Conservation (phyloP, 805 yeast genomes). For the Tetrapisispora arboricola region DNA sequence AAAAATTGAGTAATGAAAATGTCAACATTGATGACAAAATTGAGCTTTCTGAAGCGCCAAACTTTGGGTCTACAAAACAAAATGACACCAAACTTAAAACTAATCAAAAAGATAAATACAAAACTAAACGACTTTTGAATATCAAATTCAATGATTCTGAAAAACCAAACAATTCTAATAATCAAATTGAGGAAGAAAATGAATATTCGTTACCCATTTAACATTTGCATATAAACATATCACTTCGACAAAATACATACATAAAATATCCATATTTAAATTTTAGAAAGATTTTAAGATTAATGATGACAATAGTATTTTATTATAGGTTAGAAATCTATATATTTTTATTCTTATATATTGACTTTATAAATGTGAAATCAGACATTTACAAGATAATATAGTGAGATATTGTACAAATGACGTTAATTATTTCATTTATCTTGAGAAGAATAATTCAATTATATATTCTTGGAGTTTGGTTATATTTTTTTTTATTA, state of each 20-base stretch:
- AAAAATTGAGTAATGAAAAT: slow-evolving; percentile 7
- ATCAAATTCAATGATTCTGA: slow-evolving; percentile 4
- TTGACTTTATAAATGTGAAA: too few relatives aligned
- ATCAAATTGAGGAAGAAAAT: slow-evolving; percentile 5
- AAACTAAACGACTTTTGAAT: slow-evolving; percentile 6
- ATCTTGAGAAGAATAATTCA: not conserved
- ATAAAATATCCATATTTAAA: not conserved
- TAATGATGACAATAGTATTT: slow-evolving; percentile 2
- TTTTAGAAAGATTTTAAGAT: not conserved
- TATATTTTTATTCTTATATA: too few relatives aligned
- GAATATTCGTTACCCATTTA: slow-evolving; percentile 15
- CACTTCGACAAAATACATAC: not conserved
- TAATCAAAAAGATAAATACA: slow-evolving; percentile 2
- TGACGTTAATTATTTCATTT: not conserved
- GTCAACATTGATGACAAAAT: not conserved
- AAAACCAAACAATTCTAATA: not conserved
- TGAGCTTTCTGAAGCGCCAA: not conserved
- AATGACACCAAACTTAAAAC: not conserved
- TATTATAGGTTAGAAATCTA: slow-evolving; percentile 1
- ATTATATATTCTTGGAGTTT: not conserved
- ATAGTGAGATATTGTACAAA: slow-evolving; percentile 2
- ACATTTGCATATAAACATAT: not conserved
- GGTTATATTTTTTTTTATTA: not conserved
- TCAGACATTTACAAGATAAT: too few relatives aligned
- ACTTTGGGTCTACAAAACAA: not conserved